These are phyloP conservation scores for Erigeron canadensis DNA, from an alignment of 129 eudicot genomes.

Conservation along the genomic window DNA sequence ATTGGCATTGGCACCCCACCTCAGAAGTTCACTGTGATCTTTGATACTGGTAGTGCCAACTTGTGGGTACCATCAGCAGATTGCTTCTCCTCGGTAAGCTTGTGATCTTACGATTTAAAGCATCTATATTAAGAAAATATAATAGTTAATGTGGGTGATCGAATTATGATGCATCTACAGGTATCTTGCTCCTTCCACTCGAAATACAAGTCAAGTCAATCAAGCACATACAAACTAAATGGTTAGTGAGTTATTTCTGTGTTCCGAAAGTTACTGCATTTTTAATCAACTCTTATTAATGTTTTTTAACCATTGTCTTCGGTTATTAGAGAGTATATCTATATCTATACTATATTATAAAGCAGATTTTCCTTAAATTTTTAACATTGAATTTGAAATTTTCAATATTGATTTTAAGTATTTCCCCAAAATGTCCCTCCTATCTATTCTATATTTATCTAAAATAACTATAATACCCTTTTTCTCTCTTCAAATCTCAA, in stretches of 20 bases:
- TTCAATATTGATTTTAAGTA: too few relatives aligned
- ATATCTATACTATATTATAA: too few relatives aligned
- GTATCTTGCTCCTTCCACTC: conserved; percentile 49
- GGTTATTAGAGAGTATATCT: too few relatives aligned
- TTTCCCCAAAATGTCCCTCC: too few relatives aligned
- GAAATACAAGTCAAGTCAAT: conserved; percentile 46
- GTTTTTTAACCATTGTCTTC: too few relatives aligned
- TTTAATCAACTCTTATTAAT: too few relatives aligned
- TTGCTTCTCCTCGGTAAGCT: conserved; percentile 55
- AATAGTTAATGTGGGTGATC: not conserved
- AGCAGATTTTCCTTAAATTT: too few relatives aligned
- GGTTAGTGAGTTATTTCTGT: conserved; percentile 33
- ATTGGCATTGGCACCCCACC: conserved; percentile 52
- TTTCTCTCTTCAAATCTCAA: too few relatives aligned
- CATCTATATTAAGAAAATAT: not conserved
- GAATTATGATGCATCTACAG: conserved; percentile 33
- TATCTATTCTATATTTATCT: too few relatives aligned
- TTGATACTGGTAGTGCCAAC: conserved; percentile 58
- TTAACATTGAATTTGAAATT: too few relatives aligned
- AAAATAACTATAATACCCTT: too few relatives aligned
- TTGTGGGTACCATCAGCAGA: conserved; percentile 40
- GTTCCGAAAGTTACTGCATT: not conserved
- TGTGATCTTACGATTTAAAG: not conserved
- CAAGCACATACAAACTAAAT: conserved; percentile 49
- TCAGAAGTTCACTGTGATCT: conserved; percentile 53